Evolutionary conservation across 2,329 filamentous ascomycete genomes (phyloP), one percentile per base, ranked within the genome.

Genomic region (Penicillium digitatum): DNA sequence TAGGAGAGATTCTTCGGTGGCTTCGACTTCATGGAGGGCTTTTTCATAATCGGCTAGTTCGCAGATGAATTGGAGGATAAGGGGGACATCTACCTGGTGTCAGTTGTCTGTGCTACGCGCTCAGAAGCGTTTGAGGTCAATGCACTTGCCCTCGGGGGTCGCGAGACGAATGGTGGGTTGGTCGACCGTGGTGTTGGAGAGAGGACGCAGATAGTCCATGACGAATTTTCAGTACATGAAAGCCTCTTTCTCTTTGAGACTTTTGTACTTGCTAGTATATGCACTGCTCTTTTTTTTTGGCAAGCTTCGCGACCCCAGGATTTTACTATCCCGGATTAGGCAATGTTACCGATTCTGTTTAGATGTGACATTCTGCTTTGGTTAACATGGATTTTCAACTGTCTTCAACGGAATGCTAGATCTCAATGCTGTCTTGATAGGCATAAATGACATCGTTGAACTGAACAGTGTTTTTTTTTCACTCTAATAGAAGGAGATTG

Each of bases 11-110:
- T 85, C 82, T 60, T 88, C 82, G 26, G 91, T 97, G 0, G 93
- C 91, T 69, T 90, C 81, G 61, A 95, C 90, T 62, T 79, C 77
- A 64, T 86, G 78, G 3, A 86, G 78, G 66, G 88, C 88, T 27
- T 93, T 85, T 73, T 96, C 91, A 78, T 96, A 96, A 64, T 86
- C 83, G 63, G 93, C 93, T 9, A 97, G 85, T 69, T 91, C 93
- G 52, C 85, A 82, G 74, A 97, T 91, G 68, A 96, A 80, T 62
- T 80, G 75, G 26, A 96, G 83, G 71, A 97, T 96, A n/a, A 80
- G 79, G 24, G 86, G 83, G 54, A 95, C 84, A 68, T 97, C 93
- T 95, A 61, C 29, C 11, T 24, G 11, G 16, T 34, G 52, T 62
- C 55, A 64, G 58, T 48, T 26, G 37, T 37, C 22, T 27, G 24